A percentile compares a stretch with the other conserved stretches of the same genome.
Evolutionary conservation across 257 asterid genomes (phyloP).

Genomic region (Echites panduratus): DNA sequence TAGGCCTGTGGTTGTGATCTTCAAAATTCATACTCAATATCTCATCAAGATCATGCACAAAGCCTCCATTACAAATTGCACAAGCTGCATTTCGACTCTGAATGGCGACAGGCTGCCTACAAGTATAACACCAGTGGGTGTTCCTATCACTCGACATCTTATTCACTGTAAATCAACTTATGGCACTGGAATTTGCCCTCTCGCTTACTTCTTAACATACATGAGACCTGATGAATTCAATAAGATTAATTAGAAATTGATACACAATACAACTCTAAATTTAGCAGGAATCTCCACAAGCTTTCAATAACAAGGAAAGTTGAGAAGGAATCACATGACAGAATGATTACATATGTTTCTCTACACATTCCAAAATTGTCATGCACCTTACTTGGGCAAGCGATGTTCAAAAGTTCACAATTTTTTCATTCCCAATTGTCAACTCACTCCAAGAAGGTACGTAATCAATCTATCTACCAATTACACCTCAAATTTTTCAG

Average conservation of each 20-base stretch:
- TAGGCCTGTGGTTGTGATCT: constrained; percentile 55
- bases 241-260: not conserved
- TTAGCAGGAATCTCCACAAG: not conserved
- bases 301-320: not conserved
- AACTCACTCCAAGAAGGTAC: not conserved
- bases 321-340: not conserved
- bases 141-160: constrained; percentile 54
- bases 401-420: not conserved
- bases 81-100: constrained; percentile 34
- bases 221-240: not conserved
- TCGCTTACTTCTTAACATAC: not conserved
- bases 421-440: not conserved
- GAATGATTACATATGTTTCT: too few relatives aligned
- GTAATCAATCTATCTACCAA: not conserved
- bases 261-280: not conserved
- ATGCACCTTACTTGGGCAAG: not conserved
- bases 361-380: too few relatives aligned
- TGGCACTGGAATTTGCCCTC: not conserved
- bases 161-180: constrained; percentile 7
- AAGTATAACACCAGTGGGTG: constrained; percentile 84
- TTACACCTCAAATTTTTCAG: not conserved
- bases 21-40: constrained; percentile 32
- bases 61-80: constrained; percentile 64
- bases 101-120: constrained; percentile 65
- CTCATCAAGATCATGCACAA: constrained; percentile 77